phyloP scores from a whole-genome alignment of 2,329 filamentous ascomycete species.

The Furcasterigmium sp. region DNA sequence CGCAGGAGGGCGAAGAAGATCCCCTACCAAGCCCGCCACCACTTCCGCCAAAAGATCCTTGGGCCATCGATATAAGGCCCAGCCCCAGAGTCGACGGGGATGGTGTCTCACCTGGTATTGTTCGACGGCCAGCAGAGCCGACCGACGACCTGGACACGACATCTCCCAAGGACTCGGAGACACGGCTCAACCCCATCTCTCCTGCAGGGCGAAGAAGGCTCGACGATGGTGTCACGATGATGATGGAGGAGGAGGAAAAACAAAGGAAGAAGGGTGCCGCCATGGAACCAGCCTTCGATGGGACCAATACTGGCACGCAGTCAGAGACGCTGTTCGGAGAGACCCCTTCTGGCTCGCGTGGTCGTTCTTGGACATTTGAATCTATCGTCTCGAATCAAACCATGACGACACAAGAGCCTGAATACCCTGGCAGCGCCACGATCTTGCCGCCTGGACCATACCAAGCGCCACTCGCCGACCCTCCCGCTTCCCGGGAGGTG shows the following conservation, averaged over 20 bases:
- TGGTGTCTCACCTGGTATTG: not conserved
- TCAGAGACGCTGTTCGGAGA: not conserved
- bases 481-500: conserved; percentile 20
- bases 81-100: not conserved
- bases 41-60: conserved; percentile 36
- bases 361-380: no score
- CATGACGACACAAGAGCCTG: not conserved
- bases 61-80: conserved; percentile 28
- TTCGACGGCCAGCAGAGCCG: not conserved
- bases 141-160: not conserved
- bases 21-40: conserved; percentile 11
- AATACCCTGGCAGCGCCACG: not conserved
- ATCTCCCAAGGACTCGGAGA: not conserved
- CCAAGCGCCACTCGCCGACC: conserved; percentile 7
- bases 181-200: not conserved
- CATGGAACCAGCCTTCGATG: not conserved
- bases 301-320: not conserved
- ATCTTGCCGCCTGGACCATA: not conserved
- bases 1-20: not conserved
- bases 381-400: no score
- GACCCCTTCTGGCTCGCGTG: no score
- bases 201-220: not conserved
- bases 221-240: not conserved
- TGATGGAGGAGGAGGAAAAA: not conserved
- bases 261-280: not conserved